Conservation (phyloP, 257 asterid species). For the Solanum tarapatanum region DNA sequence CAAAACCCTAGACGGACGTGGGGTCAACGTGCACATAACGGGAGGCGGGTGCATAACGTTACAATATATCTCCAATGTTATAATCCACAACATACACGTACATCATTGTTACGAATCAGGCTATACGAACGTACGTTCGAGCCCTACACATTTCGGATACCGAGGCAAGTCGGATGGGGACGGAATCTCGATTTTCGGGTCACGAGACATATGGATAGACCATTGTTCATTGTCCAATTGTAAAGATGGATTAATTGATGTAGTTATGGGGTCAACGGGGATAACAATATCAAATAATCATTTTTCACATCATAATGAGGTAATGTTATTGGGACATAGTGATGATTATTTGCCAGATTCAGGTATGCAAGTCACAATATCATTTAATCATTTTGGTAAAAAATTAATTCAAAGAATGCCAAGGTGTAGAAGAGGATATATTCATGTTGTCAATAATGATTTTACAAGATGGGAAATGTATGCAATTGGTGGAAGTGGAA, state of each 20-base stretch:
- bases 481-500: conserved; percentile 79
- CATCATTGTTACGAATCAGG: conserved; percentile 60
- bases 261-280: conserved; percentile 65
- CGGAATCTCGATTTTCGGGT: conserved; percentile 57
- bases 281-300: conserved; percentile 54
- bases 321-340: conserved; percentile 62
- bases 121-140: conserved; percentile 46
- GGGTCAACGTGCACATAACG: conserved; percentile 38
- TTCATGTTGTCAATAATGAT: conserved; percentile 69
- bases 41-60: conserved; percentile 72
- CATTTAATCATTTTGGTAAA: conserved; percentile 56
- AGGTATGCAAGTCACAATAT: conserved; percentile 77
- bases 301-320: conserved; percentile 65
- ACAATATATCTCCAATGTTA: conserved; percentile 44
- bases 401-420: conserved; percentile 71
- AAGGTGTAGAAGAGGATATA: conserved; percentile 65
- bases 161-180: conserved; percentile 57
- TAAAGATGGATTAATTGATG: conserved; percentile 64
- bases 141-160: conserved; percentile 62
- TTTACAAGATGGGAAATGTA: conserved; percentile 81
- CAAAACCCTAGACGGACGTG: conserved; percentile 67
- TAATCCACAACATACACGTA: conserved; percentile 57
- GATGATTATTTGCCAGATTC: conserved; percentile 60
- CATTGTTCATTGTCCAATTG: conserved; percentile 61
- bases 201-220: conserved; percentile 60